Base-by-base conservation (phyloP, 2,329 filamentous ascomycete genomes). In the Fonsecaea monophora region DNA sequence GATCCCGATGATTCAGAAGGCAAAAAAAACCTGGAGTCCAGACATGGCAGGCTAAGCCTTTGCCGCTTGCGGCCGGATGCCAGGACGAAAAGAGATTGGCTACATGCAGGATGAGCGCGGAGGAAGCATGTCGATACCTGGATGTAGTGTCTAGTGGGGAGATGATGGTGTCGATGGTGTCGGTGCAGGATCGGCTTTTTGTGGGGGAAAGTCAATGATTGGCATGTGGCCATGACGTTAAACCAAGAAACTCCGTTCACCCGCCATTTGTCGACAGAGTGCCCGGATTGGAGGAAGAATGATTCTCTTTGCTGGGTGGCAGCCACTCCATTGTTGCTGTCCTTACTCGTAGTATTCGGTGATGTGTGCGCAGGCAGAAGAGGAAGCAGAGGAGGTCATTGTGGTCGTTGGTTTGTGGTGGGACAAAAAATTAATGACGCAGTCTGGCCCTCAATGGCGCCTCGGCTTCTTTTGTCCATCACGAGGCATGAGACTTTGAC, bases 131-230 rank as follows among this genome's bases (percentile, higher is more conserved):
- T 50, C 45, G 45, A 50, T 50, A 12, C 7, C 8, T 4, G 18
- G 18, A 25, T 25, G 25, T 25, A 25, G 25, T 25, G 18, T 10
- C 6, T 25, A 15, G 18, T 6, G 21, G 45, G 45, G 21, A 50
- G 45, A 7, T 18, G 15, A n/a, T 45, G 40, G 40, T 45, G 37
- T 40, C 37, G 35, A 37, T 55, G 60, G 40, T 37, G 37, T 70
- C 68, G 68, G 68, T 64, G 58, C 57, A 68, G 35, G 63, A 64
- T 68, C 68, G 68, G 68, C 65, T 60, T 48, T 64, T 50, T 65
- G 65, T 63, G 65, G 68, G 67, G 59, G 34, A 35, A n/a, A 50
- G 18, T 21, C 10, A 21, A 12, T 35, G 54, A 42, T 59, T 48
- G 38, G 66, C 62, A 68, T 65, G 63, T 65, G 62, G 42, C 50